phyloP scores from a whole-genome alignment of 805 yeast genomes.

The Pichia nakasei region DNA sequence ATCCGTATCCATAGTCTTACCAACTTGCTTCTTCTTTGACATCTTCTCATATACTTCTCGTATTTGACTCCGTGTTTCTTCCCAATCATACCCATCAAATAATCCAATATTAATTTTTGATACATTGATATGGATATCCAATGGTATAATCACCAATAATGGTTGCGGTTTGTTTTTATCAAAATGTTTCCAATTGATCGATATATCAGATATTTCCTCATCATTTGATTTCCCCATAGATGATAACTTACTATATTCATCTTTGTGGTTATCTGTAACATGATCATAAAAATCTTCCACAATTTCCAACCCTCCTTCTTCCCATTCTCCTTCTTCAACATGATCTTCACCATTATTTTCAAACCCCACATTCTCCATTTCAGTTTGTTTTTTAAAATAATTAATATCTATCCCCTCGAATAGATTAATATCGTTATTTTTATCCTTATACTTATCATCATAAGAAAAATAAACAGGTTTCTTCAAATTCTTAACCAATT shows the following conservation, averaged over 20 bases:
- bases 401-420: constrained; percentile 33
- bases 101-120: constrained; percentile 39
- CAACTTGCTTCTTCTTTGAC: constrained; percentile 33
- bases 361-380: no score
- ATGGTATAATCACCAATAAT: constrained; percentile 16
- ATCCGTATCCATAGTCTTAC: neutral
- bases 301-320: constrained; percentile 8
- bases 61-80: constrained; percentile 60
- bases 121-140: constrained; percentile 27
- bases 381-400: constrained; percentile 15
- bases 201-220: neutral
- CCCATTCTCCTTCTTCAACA: no score
- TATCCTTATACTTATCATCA: constrained; percentile 45
- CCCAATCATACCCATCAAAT: constrained; percentile 93
- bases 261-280: constrained; percentile 5
- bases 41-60: constrained; percentile 55
- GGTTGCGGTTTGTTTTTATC: neutral
- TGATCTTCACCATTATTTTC: no score
- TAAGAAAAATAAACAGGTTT: constrained; percentile 54
- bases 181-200: neutral
- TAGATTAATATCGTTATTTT: constrained; percentile 30
- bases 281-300: constrained; percentile 24
- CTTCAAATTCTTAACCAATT: constrained; percentile 61
- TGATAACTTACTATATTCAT: constrained; percentile 3
- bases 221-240: neutral